Percentiles rank a stretch among this genome's conserved stretches.
phyloP scores from a whole-genome alignment of 495 filamentous ascomycete genomes.

The Penicillium cosmopolitanum region DNA sequence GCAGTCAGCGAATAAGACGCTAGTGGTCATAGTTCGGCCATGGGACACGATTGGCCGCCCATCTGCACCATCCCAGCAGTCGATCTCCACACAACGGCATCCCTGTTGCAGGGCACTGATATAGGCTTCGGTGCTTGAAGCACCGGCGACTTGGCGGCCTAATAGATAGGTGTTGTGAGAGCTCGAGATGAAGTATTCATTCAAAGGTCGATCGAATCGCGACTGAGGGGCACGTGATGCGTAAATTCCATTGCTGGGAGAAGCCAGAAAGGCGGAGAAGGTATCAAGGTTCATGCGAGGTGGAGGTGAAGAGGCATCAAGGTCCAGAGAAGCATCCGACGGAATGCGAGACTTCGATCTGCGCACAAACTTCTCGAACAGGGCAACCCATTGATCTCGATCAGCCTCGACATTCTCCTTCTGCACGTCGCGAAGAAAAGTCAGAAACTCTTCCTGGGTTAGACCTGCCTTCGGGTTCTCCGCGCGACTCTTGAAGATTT shows the following conservation, averaged over 20 bases:
- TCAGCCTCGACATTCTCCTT: slow-evolving; percentile 72
- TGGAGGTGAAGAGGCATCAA: slow-evolving; percentile 32
- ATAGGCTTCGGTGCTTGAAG: slow-evolving; percentile 92
- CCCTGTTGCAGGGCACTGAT: slow-evolving; percentile 85
- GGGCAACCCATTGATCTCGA: slow-evolving; percentile 64
- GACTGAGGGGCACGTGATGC: slow-evolving; percentile 58
- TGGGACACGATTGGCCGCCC: slow-evolving; percentile 87
- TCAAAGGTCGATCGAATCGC: slow-evolving; percentile 78
- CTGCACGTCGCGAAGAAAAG: slow-evolving; percentile 75
- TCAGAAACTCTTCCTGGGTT: slow-evolving; percentile 69
- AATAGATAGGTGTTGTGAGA: slow-evolving; percentile 98
- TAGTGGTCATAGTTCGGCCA: slow-evolving; percentile 83
- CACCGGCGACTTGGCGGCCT: slow-evolving; percentile 84
- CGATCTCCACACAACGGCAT: slow-evolving; percentile 94
- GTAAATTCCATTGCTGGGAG: slow-evolving; percentile 65
- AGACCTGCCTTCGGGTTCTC: slow-evolving; percentile 63
- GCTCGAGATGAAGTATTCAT: slow-evolving; percentile 98
- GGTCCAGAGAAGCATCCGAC: slow-evolving; percentile 39
- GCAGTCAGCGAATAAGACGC: slow-evolving; percentile 84
- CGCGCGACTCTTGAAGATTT: slow-evolving; percentile 61
- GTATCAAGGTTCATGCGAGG: slow-evolving; percentile 71
- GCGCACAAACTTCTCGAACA: slow-evolving; percentile 77
- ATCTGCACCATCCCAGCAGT: slow-evolving; percentile 94
- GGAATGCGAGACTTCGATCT: slow-evolving; percentile 57
- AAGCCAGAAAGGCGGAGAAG: slow-evolving; percentile 77